Base-by-base conservation (phyloP, 257 asterid species). In the Nyctanthes arbortristis region DNA sequence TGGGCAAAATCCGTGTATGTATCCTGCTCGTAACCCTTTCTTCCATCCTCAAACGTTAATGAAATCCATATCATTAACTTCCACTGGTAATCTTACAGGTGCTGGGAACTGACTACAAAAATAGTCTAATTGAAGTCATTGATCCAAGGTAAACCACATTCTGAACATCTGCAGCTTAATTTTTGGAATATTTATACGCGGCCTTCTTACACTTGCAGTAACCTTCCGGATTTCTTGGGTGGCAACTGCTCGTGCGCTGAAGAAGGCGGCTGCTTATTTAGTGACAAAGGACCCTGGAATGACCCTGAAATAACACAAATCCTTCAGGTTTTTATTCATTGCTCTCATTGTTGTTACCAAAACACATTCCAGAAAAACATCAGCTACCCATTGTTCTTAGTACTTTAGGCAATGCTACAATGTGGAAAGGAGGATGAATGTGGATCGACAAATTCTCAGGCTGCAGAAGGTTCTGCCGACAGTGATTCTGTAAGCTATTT, bases 231-330 rank as follows among this genome's bases (percentile, higher is more conserved):
- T 68, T 87, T 89, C 84, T 75, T 87, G 63, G 96, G 95, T 14
- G 96, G 96, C 2, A 69, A 68, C 31, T 89, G 96, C 83, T 60
- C 82, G 29, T 89, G 95, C 70, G 64, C 85, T 20, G 85, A 81
- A 5, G 61, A 66, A 34, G 90, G 83, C 5, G 88, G 92, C 57
- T 87, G 96, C 66, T 80, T 87, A 35, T 80, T 84, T 24, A 85
- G 89, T 5, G 95, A 89, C 35, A 87, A 82, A 69, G 96, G 96
- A 57, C 96, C 96, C 2, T 89, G 96, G 96, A 85, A 79, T 72
- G 89, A 89, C 59, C 91, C 89, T 37, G 77, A 84, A 35, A 80
- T 81, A 40, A 76, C 81, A 66, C 65, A 71, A 45, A 71, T 69
- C 56, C 81, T 86, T 60, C 80, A 83, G 88, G 96, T 86, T 47